phyloP scores from a whole-genome alignment of 768 basidiomycete species.

The Lentinus tigrinus region DNA sequence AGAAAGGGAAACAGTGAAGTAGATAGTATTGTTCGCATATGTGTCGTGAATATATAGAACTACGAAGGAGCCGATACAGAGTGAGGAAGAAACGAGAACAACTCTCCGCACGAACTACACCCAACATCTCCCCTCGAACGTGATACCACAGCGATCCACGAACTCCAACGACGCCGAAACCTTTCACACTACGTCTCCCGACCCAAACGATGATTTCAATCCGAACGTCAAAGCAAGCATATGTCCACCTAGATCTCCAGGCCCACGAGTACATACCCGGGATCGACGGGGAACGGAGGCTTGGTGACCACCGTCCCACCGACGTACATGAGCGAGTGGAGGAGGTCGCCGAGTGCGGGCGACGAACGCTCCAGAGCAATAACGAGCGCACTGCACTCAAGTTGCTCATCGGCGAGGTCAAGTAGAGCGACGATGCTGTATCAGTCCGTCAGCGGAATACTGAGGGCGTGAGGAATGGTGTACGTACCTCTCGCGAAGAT shows the following conservation, averaged over 20 bases:
- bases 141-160: neutral
- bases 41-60: neutral
- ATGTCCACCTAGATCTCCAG: constrained; percentile 60
- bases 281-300: constrained; percentile 72
- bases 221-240: neutral
- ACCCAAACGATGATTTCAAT: neutral
- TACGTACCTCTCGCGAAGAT: constrained; percentile 78
- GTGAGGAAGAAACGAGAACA: neutral
- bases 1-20: neutral
- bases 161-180: neutral
- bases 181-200: neutral
- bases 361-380: constrained; percentile 78
- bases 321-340: constrained; percentile 92
- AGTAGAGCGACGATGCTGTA: constrained; percentile 79
- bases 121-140: neutral
- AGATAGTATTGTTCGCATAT: neutral
- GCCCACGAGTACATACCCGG: constrained; percentile 81
- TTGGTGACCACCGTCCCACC: constrained; percentile 84
- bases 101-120: neutral
- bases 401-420: constrained; percentile 83
- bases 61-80: neutral
- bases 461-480: too few relatives aligned
- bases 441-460: constrained; percentile 13
- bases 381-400: constrained; percentile 74
- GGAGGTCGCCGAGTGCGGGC: constrained; percentile 65